These are phyloP conservation scores for Lactifluus piperatus DNA, from an alignment of 768 basidiomycete genomes.

Conservation along the genomic window DNA sequence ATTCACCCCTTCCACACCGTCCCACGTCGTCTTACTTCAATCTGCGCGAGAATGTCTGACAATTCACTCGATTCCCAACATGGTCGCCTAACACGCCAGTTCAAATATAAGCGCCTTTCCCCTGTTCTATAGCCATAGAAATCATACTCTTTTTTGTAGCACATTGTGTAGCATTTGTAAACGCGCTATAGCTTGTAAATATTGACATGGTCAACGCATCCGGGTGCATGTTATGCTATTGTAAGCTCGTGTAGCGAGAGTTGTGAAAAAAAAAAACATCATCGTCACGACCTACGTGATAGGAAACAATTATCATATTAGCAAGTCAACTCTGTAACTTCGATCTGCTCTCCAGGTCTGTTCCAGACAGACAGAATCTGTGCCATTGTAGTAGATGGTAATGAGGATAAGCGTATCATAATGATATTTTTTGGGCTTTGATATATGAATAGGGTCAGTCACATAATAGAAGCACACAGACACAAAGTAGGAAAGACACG, in stretches of 20 bases:
- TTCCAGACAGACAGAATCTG: neutral
- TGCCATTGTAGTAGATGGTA: neutral
- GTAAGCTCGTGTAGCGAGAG: neutral
- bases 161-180: neutral
- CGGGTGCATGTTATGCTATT: neutral
- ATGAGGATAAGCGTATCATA: neutral
- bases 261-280: too few relatives aligned
- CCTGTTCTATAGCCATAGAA: slow-evolving; percentile 3
- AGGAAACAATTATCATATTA: neutral
- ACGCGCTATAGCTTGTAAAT: neutral
- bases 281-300: neutral
- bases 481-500: neutral
- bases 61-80: neutral
- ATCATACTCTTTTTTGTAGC: neutral
- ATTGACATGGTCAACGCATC: neutral
- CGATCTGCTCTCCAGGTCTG: neutral
- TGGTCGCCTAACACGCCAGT: neutral
- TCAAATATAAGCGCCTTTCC: neutral
- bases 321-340: neutral
- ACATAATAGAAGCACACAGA: neutral
- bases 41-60: neutral
- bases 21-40: neutral
- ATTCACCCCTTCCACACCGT: slow-evolving; percentile 7
- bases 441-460: neutral
- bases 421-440: neutral